Percentiles rank a stretch among this genome's conserved stretches.
These are phyloP conservation scores for Pterula multifida DNA, from an alignment of 1,284 basidiomycete genomes.

Conservation along the genomic window DNA sequence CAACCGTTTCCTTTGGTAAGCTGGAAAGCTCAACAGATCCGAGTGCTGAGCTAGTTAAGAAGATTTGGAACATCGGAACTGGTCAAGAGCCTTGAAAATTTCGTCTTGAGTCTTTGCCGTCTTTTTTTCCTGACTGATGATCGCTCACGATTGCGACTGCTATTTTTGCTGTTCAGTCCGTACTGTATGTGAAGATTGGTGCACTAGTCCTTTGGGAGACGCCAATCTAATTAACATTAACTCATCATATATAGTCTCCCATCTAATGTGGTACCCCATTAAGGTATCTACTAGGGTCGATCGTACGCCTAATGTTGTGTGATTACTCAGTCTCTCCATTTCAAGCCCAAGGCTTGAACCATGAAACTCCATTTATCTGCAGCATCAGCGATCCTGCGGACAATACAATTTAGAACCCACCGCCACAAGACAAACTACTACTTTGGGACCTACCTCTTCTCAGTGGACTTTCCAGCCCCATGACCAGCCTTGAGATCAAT, in stretches of 20 bases:
- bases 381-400: constrained; percentile 53
- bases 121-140: no score
- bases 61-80: constrained; percentile 57
- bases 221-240: no score
- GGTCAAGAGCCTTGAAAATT: constrained; percentile 30
- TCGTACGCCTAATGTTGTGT: no score
- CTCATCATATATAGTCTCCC: no score
- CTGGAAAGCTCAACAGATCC: constrained; percentile 44
- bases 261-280: no score
- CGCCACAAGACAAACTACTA: constrained; percentile 1
- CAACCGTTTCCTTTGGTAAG: constrained; percentile 49
- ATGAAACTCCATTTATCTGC: constrained; percentile 71
- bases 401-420: no score
- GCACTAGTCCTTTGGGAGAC: no score
- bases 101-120: no score
- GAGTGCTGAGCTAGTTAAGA: constrained; percentile 45
- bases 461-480: constrained; percentile 69
- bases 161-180: neutral
- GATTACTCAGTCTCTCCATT: constrained; percentile 1
- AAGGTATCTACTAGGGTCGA: no score
- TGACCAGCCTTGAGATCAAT: constrained; percentile 76
- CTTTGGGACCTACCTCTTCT: constrained; percentile 46
- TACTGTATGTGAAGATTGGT: neutral
- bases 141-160: no score
- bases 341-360: constrained; percentile 48